These are phyloP conservation scores for Ophiostoma himal-ulmi DNA, from an alignment of 2,329 filamentous ascomycete genomes.

Conservation along the genomic window DNA sequence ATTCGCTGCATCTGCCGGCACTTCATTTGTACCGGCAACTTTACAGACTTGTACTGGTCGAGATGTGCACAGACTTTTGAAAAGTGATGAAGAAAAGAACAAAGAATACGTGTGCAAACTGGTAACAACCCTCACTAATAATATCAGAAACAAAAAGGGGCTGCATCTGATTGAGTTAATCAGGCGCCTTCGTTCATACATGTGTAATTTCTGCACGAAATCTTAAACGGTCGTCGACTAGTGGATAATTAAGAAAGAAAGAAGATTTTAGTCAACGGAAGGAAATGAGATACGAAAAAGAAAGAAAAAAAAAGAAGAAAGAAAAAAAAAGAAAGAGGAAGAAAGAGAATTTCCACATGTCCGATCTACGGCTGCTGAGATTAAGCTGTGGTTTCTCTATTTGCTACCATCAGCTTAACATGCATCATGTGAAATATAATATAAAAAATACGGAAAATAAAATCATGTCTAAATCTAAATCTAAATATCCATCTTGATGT, in stretches of 20 bases:
- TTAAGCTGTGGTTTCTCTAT: constrained; percentile 5
- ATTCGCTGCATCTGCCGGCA: constrained; percentile 9
- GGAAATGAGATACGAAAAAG: not conserved
- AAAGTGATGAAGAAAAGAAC: not conserved
- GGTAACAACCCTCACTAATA: too few species aligned
- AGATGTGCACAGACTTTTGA: not conserved
- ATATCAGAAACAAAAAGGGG: not conserved
- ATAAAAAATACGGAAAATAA: not conserved
- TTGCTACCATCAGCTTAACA: not conserved
- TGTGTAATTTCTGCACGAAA: constrained; percentile 2
- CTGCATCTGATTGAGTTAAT: not conserved
- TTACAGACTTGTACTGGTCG: not conserved
- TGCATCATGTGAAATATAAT: constrained; percentile 12
- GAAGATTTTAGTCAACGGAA: not conserved
- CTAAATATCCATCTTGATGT: not conserved
- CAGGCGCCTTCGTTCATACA: not conserved
- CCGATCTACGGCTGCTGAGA: constrained; percentile 13
- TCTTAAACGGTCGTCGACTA: constrained; percentile 5
- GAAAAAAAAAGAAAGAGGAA: not conserved
- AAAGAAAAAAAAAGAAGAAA: not conserved
- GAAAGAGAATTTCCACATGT: not conserved
- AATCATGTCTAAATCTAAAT: not conserved
- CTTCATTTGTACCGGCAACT: not conserved
- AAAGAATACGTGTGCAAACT: not conserved
- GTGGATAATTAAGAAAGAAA: not conserved